phyloP scores from a whole-genome alignment of 2,329 filamentous ascomycete genomes.

The Cadophora sp. region DNA sequence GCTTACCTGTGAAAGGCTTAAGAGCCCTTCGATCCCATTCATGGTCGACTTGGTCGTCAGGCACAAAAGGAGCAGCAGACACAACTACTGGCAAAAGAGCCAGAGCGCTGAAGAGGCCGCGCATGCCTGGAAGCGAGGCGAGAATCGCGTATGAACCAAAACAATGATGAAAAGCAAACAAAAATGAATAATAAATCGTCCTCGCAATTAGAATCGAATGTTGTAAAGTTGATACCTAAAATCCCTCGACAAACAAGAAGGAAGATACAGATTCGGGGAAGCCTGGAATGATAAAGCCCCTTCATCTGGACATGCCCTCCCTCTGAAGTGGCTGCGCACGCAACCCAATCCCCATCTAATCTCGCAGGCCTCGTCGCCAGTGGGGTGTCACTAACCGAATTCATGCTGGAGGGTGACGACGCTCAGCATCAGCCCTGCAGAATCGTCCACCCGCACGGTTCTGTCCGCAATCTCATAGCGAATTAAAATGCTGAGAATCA shows the following conservation, averaged over 20 bases:
- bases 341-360: slow-evolving; percentile 16
- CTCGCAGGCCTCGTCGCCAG: slow-evolving; percentile 17
- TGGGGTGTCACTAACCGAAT: slow-evolving; percentile 24
- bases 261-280: slow-evolving; percentile 10
- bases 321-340: slow-evolving; percentile 5
- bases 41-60: slow-evolving; percentile 22
- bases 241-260: background rate
- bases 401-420: slow-evolving; percentile 22
- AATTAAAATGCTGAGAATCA: background rate
- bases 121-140: slow-evolving; percentile 34
- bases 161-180: background rate
- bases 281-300: slow-evolving; percentile 19
- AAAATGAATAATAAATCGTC: background rate
- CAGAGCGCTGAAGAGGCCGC: slow-evolving; percentile 41
- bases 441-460: slow-evolving; percentile 8
- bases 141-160: background rate
- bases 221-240: slow-evolving; percentile 4
- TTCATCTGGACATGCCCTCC: background rate
- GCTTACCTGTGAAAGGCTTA: slow-evolving; percentile 17
- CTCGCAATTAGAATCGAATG: background rate
- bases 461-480: background rate
- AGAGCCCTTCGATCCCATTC: slow-evolving; percentile 22
- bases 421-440: slow-evolving; percentile 21
- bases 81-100: slow-evolving; percentile 38
- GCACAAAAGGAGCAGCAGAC: slow-evolving; percentile 37